A percentile compares a stretch with the other conserved stretches of the same genome.
Conservation (phyloP, 257 asterid species). For the Nicotiana tabacum region DNA sequence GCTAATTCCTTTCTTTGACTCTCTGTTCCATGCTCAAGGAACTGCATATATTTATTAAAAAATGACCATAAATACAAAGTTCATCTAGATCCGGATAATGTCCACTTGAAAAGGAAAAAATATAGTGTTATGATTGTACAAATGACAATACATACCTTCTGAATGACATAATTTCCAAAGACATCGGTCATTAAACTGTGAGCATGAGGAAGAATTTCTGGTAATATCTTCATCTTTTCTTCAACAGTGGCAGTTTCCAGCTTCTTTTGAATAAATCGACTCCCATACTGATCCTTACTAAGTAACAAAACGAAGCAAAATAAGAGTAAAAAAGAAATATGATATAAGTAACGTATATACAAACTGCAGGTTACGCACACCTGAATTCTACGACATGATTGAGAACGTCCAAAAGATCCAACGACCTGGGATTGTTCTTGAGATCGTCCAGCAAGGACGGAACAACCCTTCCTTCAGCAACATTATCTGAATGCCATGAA, state of each 20-base stretch:
- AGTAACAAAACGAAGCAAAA: conserved; percentile 2
- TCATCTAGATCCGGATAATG: background rate
- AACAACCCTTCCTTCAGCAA: conserved; percentile 43
- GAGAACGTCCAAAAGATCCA: conserved; percentile 61
- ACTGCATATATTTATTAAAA: conserved; percentile 36
- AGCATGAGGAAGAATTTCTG: conserved; percentile 62
- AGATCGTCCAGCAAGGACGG: conserved; percentile 48
- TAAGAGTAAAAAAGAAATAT: conserved; percentile 1
- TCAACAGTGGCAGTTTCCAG: conserved; percentile 68
- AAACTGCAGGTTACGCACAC: conserved; percentile 28
- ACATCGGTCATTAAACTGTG: conserved; percentile 74
- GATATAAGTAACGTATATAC: background rate
- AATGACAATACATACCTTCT: conserved; percentile 48
- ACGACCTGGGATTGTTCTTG: conserved; percentile 54
- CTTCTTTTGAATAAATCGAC: conserved; percentile 93
- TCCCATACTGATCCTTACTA: conserved; percentile 89
- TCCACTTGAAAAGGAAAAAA: background rate
- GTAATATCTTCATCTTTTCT: conserved; percentile 65
- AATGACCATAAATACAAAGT: conserved; percentile 8
- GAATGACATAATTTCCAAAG: conserved; percentile 89
- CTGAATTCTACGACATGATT: conserved; percentile 76
- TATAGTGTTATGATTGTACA: background rate
- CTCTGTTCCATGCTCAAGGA: conserved; percentile 83
- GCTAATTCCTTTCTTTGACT: conserved; percentile 76
- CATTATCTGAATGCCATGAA: conserved; percentile 32